phyloP scores from a whole-genome alignment of 2,329 filamentous ascomycete genomes.

The Fusarium sp. region DNA sequence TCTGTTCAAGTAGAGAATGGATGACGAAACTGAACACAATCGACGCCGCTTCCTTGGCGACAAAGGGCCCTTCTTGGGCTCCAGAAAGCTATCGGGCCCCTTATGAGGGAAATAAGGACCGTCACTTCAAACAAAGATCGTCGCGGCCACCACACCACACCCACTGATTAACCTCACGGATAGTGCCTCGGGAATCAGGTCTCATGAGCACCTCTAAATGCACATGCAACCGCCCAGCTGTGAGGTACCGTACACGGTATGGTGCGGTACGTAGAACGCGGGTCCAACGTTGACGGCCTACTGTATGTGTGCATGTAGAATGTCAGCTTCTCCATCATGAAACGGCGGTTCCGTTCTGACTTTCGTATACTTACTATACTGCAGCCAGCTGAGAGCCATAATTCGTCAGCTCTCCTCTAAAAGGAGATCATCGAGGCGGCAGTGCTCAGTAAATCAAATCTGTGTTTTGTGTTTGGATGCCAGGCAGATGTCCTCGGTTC shows the following conservation, averaged over 20 bases:
- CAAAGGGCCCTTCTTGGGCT: constrained; percentile 12
- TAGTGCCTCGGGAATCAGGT: constrained; percentile 37
- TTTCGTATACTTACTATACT: constrained; percentile 12
- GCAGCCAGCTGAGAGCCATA: constrained; percentile 5
- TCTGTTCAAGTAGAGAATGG: constrained; percentile 13
- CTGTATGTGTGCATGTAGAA: neutral
- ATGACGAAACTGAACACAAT: constrained; percentile 28
- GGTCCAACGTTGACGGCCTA: neutral
- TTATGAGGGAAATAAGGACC: constrained; percentile 18
- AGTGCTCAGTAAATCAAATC: constrained; percentile 24
- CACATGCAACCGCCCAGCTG: constrained; percentile 35
- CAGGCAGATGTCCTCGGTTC: constrained; percentile 18
- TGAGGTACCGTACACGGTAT: constrained; percentile 6
- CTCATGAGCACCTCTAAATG: constrained; percentile 35
- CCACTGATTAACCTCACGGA: constrained; percentile 16
- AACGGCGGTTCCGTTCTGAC: constrained; percentile 4
- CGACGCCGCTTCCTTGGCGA: constrained; percentile 12
- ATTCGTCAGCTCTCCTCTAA: constrained; percentile 12
- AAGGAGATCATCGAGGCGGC: constrained; percentile 6
- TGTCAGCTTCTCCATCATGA: constrained; percentile 8
- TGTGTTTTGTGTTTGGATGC: neutral
- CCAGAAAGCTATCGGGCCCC: constrained; percentile 10
- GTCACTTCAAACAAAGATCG: constrained; percentile 19
- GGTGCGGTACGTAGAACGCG: constrained; percentile 1
- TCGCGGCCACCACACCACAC: constrained; percentile 30